Base-by-base conservation (phyloP, 176 grass and related monocot species). In the Cenchrus purpureus region DNA sequence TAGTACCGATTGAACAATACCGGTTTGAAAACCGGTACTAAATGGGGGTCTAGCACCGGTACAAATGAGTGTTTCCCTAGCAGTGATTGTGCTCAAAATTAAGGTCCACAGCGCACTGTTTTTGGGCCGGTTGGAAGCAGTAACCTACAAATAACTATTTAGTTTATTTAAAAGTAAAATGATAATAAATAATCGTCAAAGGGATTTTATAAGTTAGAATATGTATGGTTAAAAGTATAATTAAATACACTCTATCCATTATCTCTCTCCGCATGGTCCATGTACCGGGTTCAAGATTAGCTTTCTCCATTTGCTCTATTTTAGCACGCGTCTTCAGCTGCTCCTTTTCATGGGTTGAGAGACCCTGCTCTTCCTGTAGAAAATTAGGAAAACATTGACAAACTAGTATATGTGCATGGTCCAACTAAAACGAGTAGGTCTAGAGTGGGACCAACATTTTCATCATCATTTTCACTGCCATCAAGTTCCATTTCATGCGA, bases 291-390 rank as follows among this genome's bases (percentile, higher is more conserved):
- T 95, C 89, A 80, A 98, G 92, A 54, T 68, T 92, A 86, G 89
- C 86, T 95, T 91, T 98, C 89, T 98, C 96, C 93, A 98, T 92
- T 82, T 94, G 68, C 51, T 98, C 93, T 95, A 98, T 95, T 87
- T 92, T 85, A 74, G 86, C 71, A 61, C 10, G 79, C 83, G 92
- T 83, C 88, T 92, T 90, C 44, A 84, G 65, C 52, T 52, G 76
- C 52, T 92, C 96, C 63, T 94, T 95, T 79, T 98, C 89, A 63
- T 98, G 89, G 86, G 96, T 98, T 50, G 96, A 98, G 25, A 98
- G 86, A 77, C 46, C 73, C 10, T 89, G 87, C 62, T 86, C 65
- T 54, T 83, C 83, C 89, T 98, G 74, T 58, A 88, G 49, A 84
- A 83, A 51, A 34, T 34, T 34, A 29, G 12, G 15, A 63, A 75